Evolutionary conservation across 768 basidiomycete species (phyloP).

Genomic region (Podaxis sp.): DNA sequence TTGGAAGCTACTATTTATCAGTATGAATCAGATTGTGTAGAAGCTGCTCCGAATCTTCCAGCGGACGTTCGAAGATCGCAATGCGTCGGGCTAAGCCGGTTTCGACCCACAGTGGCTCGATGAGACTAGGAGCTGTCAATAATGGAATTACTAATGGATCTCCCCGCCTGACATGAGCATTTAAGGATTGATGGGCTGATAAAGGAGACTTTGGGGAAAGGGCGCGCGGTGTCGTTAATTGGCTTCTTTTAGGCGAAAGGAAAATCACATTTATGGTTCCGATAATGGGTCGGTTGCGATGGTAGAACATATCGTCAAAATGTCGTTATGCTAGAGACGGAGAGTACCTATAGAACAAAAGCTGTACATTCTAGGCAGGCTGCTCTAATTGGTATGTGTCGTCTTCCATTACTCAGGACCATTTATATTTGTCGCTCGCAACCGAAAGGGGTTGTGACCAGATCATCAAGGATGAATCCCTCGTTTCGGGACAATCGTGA

Average conservation of each 20-base stretch:
- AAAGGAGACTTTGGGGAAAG: conserved; percentile 8
- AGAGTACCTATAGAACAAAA: background rate
- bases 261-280: background rate
- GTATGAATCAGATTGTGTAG: conserved; percentile 9
- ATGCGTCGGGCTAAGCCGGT: background rate
- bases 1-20: conserved; percentile 6
- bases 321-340: conserved; percentile 3
- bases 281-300: conserved; percentile 1
- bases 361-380: background rate
- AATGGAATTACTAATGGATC: conserved; percentile 10
- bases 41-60: background rate
- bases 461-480: conserved; percentile 16
- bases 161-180: conserved; percentile 14
- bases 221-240: background rate
- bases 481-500: conserved; percentile 14
- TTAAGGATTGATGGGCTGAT: conserved; percentile 11
- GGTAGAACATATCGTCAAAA: conserved; percentile 1
- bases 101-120: conserved; percentile 8
- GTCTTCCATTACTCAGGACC: conserved; percentile 18
- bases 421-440: conserved; percentile 16
- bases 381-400: conserved; percentile 1
- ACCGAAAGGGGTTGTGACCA: conserved; percentile 16
- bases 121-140: background rate
- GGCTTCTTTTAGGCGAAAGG: background rate
- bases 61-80: conserved; percentile 8